phyloP scores from a whole-genome alignment of 108 stramenopile genomes.

The Schizochytrium sp. region DNA sequence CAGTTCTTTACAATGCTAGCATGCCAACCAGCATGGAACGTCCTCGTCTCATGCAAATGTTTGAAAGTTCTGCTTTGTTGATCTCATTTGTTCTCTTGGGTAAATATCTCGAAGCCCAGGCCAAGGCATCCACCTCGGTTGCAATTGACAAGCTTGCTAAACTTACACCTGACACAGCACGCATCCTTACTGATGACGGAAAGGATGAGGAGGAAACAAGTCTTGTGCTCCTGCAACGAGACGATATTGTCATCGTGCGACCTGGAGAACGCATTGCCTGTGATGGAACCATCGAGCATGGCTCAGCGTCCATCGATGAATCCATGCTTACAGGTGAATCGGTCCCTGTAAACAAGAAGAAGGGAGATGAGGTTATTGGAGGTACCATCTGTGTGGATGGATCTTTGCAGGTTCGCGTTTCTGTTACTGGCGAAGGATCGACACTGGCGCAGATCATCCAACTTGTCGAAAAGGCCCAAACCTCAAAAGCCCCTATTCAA shows the following conservation, averaged over 20 bases:
- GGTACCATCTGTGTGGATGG: slow-evolving; percentile 87
- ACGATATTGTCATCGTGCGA: slow-evolving; percentile 84
- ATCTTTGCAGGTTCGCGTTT: slow-evolving; percentile 80
- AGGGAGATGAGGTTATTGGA: slow-evolving; percentile 80
- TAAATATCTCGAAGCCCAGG: slow-evolving; percentile 87
- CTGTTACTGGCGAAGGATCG: slow-evolving; percentile 81
- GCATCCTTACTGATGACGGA: not conserved
- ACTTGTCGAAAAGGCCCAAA: slow-evolving; percentile 93
- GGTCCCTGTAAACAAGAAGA: slow-evolving; percentile 78
- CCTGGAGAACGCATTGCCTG: slow-evolving; percentile 92
- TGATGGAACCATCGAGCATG: slow-evolving; percentile 89
- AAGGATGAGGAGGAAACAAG: not conserved
- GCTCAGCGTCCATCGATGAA: slow-evolving; percentile 88
- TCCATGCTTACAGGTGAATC: slow-evolving; percentile 91
- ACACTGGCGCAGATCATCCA: slow-evolving; percentile 76
- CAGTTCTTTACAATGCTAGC: slow-evolving; percentile 52
- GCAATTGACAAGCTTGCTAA: slow-evolving; percentile 88
- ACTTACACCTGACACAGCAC: slow-evolving; percentile 80
- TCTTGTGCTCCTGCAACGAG: slow-evolving; percentile 67
- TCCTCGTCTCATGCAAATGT: slow-evolving; percentile 71
- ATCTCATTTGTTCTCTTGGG: slow-evolving; percentile 94
- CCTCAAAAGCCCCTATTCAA: slow-evolving; percentile 91
- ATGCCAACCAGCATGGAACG: not conserved
- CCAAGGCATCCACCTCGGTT: slow-evolving; percentile 86
- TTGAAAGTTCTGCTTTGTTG: slow-evolving; percentile 94